phyloP scores from a whole-genome alignment of 345 rosid genomes.

The Hibiscus mutabilis region DNA sequence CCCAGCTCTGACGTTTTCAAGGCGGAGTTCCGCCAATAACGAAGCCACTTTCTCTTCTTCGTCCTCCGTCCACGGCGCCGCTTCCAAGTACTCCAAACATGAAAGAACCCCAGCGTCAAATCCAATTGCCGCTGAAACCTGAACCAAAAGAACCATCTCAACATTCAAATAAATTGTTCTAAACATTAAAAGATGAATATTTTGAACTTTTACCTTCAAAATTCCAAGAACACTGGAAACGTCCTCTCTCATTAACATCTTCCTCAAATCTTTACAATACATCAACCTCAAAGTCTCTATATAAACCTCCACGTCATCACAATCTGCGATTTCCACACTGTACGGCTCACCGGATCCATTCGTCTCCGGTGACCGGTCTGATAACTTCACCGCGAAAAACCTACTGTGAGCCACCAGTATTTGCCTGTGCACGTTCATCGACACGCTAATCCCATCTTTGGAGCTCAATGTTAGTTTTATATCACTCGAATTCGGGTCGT shows the following conservation, averaged over 20 bases:
- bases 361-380: slow-evolving; percentile 67
- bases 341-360: slow-evolving; percentile 39
- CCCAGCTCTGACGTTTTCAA: slow-evolving; percentile 87
- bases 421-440: slow-evolving; percentile 76
- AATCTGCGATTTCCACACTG: slow-evolving; percentile 89
- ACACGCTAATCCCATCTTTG: slow-evolving; percentile 70
- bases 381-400: slow-evolving; percentile 69
- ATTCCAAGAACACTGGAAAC: slow-evolving; percentile 83
- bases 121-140: slow-evolving; percentile 96
- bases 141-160: slow-evolving; percentile 16
- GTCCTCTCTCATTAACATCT: slow-evolving; percentile 85
- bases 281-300: slow-evolving; percentile 85
- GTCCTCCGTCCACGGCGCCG: slow-evolving; percentile 99
- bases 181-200: neutral
- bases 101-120: slow-evolving; percentile 95
- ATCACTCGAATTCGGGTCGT: slow-evolving; percentile 70
- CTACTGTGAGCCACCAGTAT: slow-evolving; percentile 83
- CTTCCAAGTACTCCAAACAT: slow-evolving; percentile 94
- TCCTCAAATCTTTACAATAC: slow-evolving; percentile 91
- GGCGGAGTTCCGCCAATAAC: slow-evolving; percentile 67
- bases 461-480: slow-evolving; percentile 77
- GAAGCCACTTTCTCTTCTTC: slow-evolving; percentile 92
- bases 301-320: slow-evolving; percentile 95
- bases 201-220: slow-evolving; percentile 51
- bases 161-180: neutral